Base-by-base conservation (phyloP, 441 rosid species). In the Aleurites moluccanus region DNA sequence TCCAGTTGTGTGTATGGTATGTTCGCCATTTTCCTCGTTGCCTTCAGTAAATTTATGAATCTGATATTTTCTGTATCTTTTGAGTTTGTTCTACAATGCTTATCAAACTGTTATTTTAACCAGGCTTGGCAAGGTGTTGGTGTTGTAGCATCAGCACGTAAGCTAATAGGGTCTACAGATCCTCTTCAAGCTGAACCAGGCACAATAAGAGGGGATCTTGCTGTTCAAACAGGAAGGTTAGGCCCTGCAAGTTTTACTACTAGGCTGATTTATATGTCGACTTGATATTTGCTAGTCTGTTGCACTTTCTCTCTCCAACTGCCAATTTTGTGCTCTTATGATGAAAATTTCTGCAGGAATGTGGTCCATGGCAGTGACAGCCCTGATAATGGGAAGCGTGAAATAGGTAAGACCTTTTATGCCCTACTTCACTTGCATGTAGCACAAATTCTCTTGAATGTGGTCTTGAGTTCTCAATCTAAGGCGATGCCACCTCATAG, bases 121-220 rank as follows among this genome's bases (percentile, higher is more conserved):
- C 66, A 94, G 99, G 97, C 91, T 69, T 94, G 98, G 99, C 93
- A 94, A 85, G 99, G 98, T 77, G 90, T 88, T 75, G 96, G 99
- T 67, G 91, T 90, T 70, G 99, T 94, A 63, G 98, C 96, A 71
- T 92, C 99, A 2, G 96, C 97, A 53, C 90, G 99, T 52, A 95
- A 92, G 82, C 78, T 95, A 28, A 95, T 95, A 57, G 99, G 99
- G 64, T 81, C 93, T 20, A 92, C 99, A 10, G 85, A 95, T 85
- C 98, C 99, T 76, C 98, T 92, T 80, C 88, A 90, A 82, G 98
- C 99, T 79, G 98, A 95, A 80, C 98, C 98, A 42, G 98, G 99
- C 77, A 92, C 99, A n/a, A 92, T 95, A 42, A 85, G 98, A 79
- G 99, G 99, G 50, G 98, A 94, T 82, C 88, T 94, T 53, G 96